A percentile compares a stretch with the other conserved stretches of the same genome.
phyloP scores from a whole-genome alignment of 2,329 filamentous ascomycete genomes.

The Fusarium begoniae region DNA sequence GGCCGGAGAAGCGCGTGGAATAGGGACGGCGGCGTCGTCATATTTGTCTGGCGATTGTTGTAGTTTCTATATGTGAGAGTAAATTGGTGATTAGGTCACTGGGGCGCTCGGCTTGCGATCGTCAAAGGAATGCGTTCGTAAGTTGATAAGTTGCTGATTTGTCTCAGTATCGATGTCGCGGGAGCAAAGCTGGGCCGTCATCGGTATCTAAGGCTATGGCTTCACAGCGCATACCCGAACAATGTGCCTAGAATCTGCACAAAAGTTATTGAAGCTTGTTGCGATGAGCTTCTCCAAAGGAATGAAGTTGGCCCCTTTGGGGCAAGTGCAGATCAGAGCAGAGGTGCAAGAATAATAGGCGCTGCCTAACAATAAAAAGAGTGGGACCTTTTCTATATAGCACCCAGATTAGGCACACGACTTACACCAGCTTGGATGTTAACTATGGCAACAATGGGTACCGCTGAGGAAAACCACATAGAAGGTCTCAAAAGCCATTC shows the following conservation, averaged over 20 bases:
- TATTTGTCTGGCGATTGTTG: constrained; percentile 39
- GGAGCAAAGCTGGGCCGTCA: constrained; percentile 43
- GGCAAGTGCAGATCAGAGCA: constrained; percentile 23
- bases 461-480: not conserved
- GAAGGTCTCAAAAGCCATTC: not conserved
- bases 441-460: not conserved
- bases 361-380: constrained; percentile 24
- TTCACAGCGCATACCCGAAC: constrained; percentile 45
- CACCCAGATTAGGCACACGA: not conserved
- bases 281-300: constrained; percentile 7
- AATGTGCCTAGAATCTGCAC: constrained; percentile 22
- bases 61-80: not conserved
- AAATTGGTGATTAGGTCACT: not conserved
- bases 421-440: not conserved
- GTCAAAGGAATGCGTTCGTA: not conserved
- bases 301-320: constrained; percentile 15
- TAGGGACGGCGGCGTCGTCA: constrained; percentile 59
- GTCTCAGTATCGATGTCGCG: constrained; percentile 39
- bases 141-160: constrained; percentile 28
- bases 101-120: not conserved
- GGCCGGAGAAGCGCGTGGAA: constrained; percentile 85
- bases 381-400: not conserved
- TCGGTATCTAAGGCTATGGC: constrained; percentile 31
- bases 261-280: constrained; percentile 1
- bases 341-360: constrained; percentile 15